A percentile compares a stretch with the other conserved stretches of the same genome.
Conservation (phyloP, 129 eudicot genomes). For the Erigeron canadensis region DNA sequence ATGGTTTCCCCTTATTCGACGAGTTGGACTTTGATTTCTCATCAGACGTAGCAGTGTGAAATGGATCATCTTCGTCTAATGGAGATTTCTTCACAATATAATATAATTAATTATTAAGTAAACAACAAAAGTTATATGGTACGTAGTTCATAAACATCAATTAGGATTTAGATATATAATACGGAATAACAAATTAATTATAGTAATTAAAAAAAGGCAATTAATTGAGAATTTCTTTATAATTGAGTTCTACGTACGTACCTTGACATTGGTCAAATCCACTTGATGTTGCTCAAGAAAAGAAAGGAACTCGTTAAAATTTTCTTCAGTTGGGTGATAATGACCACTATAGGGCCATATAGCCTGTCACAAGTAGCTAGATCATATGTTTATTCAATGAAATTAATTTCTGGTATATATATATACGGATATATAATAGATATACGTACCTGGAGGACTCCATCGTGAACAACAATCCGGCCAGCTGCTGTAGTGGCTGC, state of each 20-base stretch:
- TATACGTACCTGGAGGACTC: constrained; percentile 76
- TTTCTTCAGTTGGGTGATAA: constrained; percentile 74
- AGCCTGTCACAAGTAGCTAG: constrained; percentile 63
- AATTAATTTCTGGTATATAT: not conserved
- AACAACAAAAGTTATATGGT: not conserved
- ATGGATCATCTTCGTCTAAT: constrained; percentile 54
- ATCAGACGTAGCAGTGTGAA: not conserved
- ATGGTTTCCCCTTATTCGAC: constrained; percentile 5
- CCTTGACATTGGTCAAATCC: constrained; percentile 67
- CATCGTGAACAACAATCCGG: constrained; percentile 61
- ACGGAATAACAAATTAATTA: too few species aligned
- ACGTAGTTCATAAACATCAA: not conserved
- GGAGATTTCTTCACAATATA: constrained; percentile 46
- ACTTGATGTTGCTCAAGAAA: constrained; percentile 60
- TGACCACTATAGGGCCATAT: constrained; percentile 91
- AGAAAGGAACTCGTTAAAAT: constrained; percentile 54
- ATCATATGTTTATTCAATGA: too few species aligned
- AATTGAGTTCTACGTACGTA: not conserved
- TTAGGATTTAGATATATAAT: not conserved
- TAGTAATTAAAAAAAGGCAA: not conserved
- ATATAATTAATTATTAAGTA: not conserved
- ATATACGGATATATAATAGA: too few species aligned
- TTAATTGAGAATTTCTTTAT: not conserved
- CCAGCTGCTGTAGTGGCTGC: constrained; percentile 90
- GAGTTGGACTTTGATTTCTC: constrained; percentile 9